Conservation (phyloP, 768 basidiomycete genomes). For the Boletus insuetus region DNA sequence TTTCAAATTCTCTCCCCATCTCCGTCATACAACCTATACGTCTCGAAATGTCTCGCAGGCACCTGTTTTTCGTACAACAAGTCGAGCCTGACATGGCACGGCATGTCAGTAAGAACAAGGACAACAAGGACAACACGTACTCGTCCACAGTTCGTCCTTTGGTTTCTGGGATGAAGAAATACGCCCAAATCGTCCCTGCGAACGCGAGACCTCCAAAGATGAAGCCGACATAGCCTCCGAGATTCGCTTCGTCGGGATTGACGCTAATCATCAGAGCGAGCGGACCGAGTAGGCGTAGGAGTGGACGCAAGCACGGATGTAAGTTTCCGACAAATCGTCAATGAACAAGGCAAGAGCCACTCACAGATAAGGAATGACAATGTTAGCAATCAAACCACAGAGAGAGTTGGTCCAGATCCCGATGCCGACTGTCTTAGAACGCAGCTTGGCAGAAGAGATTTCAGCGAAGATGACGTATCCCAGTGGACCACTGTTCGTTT, state of each 20-base stretch:
- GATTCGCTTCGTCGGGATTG: constrained; percentile 27
- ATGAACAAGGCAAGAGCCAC: neutral
- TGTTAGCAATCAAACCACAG: constrained; percentile 25
- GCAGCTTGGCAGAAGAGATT: constrained; percentile 29
- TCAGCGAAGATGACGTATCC: constrained; percentile 29
- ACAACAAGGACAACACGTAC: constrained; percentile 10
- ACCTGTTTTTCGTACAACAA: constrained; percentile 31
- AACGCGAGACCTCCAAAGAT: constrained; percentile 26
- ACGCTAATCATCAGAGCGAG: constrained; percentile 9
- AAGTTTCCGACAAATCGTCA: no score
- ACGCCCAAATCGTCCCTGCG: constrained; percentile 22
- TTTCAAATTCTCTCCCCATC: neutral
- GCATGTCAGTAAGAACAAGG: neutral
- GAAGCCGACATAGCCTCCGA: constrained; percentile 29
- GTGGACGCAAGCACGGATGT: no score
- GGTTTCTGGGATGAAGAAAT: constrained; percentile 29
- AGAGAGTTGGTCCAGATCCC: constrained; percentile 27
- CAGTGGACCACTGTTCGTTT: constrained; percentile 22
- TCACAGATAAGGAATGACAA: constrained; percentile 29
- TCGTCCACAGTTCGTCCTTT: constrained; percentile 29
- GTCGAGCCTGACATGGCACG: constrained; percentile 21
- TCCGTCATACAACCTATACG: constrained; percentile 13
- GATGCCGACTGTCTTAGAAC: constrained; percentile 30
- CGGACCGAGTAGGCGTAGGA: no score
- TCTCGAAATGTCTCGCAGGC: constrained; percentile 26